Conservation (phyloP, 208 protist species). For the Trichomonas tenax region DNA sequence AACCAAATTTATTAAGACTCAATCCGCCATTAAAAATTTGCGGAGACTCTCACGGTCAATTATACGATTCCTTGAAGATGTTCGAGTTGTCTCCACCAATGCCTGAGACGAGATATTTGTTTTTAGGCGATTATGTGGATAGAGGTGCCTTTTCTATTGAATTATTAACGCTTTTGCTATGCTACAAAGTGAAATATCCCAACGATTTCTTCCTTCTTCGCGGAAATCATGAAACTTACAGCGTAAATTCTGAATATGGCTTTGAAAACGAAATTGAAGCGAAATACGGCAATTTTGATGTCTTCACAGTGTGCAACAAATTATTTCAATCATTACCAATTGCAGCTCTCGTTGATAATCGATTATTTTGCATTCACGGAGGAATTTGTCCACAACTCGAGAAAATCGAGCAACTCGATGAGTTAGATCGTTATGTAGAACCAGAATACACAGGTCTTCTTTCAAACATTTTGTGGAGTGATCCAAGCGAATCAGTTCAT, state of each 20-base stretch:
- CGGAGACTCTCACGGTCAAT: constrained; percentile 5
- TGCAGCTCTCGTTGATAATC: constrained; percentile 46
- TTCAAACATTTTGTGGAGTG: constrained; percentile 67
- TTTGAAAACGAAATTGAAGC: constrained; percentile 66
- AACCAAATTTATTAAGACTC: constrained; percentile 1
- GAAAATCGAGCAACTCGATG: constrained; percentile 48
- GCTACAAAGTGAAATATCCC: constrained; percentile 48
- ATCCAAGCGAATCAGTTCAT: constrained; percentile 63
- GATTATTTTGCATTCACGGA: constrained; percentile 13
- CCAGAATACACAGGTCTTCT: constrained; percentile 58
- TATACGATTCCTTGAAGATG: background rate
- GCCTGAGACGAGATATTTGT: background rate
- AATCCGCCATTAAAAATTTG: background rate
- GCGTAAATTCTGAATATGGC: constrained; percentile 73
- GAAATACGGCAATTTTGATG: constrained; percentile 65
- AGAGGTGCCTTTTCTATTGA: background rate
- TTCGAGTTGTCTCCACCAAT: background rate
- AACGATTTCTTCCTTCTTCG: constrained; percentile 64
- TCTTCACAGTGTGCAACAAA: constrained; percentile 60
- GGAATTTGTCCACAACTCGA: background rate
- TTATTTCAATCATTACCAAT: constrained; percentile 66
- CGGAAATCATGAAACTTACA: constrained; percentile 73
- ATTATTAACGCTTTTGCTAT: background rate
- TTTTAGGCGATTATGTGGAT: constrained; percentile 22
- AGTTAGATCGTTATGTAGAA: constrained; percentile 60